Evolutionary conservation across 371 early-diverging fungal genomes (phyloP).

Genomic region (Lichtheimia ramosa): DNA sequence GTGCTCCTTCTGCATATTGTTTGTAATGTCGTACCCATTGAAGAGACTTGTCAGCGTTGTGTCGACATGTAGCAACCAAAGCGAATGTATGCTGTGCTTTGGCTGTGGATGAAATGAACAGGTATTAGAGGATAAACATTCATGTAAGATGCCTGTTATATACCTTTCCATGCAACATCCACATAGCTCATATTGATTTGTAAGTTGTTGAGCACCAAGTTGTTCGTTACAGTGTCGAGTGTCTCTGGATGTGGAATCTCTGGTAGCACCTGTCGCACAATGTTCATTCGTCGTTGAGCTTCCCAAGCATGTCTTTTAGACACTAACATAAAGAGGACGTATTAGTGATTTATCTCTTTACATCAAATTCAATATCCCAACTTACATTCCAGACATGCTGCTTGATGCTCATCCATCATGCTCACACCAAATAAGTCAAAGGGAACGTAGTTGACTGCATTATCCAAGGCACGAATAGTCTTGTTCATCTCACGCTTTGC

Average conservation of each 20-base stretch:
- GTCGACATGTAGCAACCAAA: slow-evolving; percentile 10
- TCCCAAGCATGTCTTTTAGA: slow-evolving; percentile 23
- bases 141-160: too few relatives aligned
- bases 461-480: slow-evolving; percentile 23
- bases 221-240: slow-evolving; percentile 38
- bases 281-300: slow-evolving; percentile 34
- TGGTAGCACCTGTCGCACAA: slow-evolving; percentile 33
- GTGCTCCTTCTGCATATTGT: slow-evolving; percentile 20
- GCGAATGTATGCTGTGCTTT: slow-evolving; percentile 18
- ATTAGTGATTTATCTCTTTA: neutral
- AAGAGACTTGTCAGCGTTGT: slow-evolving; percentile 14
- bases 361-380: neutral
- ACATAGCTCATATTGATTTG: slow-evolving; percentile 26
- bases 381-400: slow-evolving; percentile 34
- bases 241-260: slow-evolving; percentile 44
- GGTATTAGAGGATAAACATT: neutral
- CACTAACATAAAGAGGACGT: neutral
- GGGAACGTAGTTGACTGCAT: slow-evolving; percentile 28
- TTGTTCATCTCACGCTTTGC: slow-evolving; percentile 23
- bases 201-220: slow-evolving; percentile 23
- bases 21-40: slow-evolving; percentile 22
- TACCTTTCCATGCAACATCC: slow-evolving; percentile 46
- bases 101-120: slow-evolving; percentile 4
- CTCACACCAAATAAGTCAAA: slow-evolving; percentile 44
- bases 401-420: slow-evolving; percentile 36